Evolutionary conservation across 2,329 filamentous ascomycete genomes (phyloP).

Genomic region (Aureobasidium leucospermi): DNA sequence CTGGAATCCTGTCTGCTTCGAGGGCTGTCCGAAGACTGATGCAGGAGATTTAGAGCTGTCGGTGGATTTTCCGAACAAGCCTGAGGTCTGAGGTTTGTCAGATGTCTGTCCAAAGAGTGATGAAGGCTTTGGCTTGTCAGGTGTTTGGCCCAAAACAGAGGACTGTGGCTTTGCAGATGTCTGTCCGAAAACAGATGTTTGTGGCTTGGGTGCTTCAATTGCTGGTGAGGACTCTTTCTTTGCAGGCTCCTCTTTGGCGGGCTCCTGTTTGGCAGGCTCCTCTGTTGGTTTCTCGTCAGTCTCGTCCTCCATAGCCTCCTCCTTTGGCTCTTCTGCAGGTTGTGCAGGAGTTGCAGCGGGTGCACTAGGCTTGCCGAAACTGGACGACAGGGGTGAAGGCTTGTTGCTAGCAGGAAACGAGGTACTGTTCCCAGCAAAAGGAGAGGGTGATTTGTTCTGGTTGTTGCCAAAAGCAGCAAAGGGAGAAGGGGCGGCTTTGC

Average conservation of each 20-base stretch:
- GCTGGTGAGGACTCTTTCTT: not conserved
- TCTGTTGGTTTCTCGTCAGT: not conserved
- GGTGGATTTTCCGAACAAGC: not conserved
- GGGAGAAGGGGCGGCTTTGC: slow-evolving; percentile 18
- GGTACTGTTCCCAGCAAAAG: slow-evolving; percentile 30
- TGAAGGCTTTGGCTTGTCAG: slow-evolving; percentile 1
- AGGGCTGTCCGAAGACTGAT: not conserved
- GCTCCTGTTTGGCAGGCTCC: not conserved
- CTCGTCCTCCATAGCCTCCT: slow-evolving; percentile 21
- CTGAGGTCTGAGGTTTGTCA: not conserved
- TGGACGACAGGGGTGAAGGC: slow-evolving; percentile 21
- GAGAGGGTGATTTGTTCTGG: slow-evolving; percentile 19
- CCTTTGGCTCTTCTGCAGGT: slow-evolving; percentile 22
- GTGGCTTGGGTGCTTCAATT: not conserved
- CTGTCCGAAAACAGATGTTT: not conserved
- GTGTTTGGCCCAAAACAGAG: not conserved
- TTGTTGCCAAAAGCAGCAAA: slow-evolving; percentile 16
- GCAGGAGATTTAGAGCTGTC: not conserved
- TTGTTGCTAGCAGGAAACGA: slow-evolving; percentile 27
- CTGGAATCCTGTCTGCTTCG: slow-evolving; percentile 9
- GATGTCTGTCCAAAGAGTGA: not conserved
- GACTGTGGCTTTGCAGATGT: not conserved
- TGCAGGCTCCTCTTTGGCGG: not conserved
- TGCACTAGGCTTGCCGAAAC: slow-evolving; percentile 15
- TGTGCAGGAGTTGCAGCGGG: not conserved